Evolutionary conservation across 805 yeast genomes (phyloP).

Genomic region (Candida awuae): DNA sequence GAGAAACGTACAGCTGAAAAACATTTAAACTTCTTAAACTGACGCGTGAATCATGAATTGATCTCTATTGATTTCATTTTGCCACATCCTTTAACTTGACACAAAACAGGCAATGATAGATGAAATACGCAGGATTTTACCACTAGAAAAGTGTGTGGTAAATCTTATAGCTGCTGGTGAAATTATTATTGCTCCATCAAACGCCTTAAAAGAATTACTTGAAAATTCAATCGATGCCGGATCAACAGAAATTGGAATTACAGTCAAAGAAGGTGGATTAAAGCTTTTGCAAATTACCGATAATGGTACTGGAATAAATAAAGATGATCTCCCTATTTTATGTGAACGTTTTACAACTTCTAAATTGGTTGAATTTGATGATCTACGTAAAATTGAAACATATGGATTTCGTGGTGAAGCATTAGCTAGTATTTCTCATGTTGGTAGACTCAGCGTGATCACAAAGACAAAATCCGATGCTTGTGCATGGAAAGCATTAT

Average conservation of each 20-base stretch:
- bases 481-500: constrained; percentile 68
- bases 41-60: too few species aligned
- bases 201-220: constrained; percentile 85
- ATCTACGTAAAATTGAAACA: constrained; percentile 60
- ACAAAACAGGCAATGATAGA: constrained; percentile 1
- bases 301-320: constrained; percentile 75
- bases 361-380: constrained; percentile 67
- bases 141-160: constrained; percentile 63
- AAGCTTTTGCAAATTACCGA: constrained; percentile 82
- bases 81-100: too few species aligned
- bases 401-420: constrained; percentile 98
- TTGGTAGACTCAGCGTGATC: constrained; percentile 70
- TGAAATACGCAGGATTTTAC: constrained; percentile 16
- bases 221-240: constrained; percentile 91
- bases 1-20: too few species aligned
- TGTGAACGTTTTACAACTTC: constrained; percentile 93
- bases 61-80: too few species aligned
- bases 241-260: constrained; percentile 63
- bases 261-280: constrained; percentile 88
- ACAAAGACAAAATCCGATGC: constrained; percentile 56
- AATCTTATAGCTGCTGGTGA: constrained; percentile 97
- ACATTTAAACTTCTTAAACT: too few species aligned
- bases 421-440: constrained; percentile 85
- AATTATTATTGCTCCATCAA: constrained; percentile 86
- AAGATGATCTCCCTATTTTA: constrained; percentile 66